Evolutionary conservation across 805 yeast genomes (phyloP).

Genomic region (Yarrowia sp.): DNA sequence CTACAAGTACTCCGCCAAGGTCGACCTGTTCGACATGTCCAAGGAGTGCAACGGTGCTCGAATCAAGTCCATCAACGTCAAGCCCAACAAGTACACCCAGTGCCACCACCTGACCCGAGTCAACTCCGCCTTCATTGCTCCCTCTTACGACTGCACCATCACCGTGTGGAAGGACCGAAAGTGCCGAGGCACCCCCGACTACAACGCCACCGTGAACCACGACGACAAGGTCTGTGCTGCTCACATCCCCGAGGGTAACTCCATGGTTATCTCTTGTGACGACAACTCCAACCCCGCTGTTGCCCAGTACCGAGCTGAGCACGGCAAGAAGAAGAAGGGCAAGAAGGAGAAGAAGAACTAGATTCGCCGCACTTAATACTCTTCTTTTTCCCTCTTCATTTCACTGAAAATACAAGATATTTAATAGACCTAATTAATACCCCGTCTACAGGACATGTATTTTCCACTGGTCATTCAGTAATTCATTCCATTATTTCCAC

Average conservation of each 20-base stretch:
- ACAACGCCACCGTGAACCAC: conserved; percentile 38
- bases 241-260: conserved; percentile 30
- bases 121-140: conserved; percentile 27
- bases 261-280: conserved; percentile 22
- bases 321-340: conserved; percentile 15
- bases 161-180: conserved; percentile 36
- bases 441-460: neutral
- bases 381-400: conserved; percentile 6
- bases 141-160: conserved; percentile 38
- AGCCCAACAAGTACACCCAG: conserved; percentile 38
- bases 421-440: conserved; percentile 36
- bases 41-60: conserved; percentile 37
- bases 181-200: conserved; percentile 36
- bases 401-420: conserved; percentile 22
- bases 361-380: conserved; percentile 3
- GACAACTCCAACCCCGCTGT: conserved; percentile 36
- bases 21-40: conserved; percentile 34
- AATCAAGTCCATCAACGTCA: conserved; percentile 39
- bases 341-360: conserved; percentile 30
- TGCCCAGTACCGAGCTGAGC: conserved; percentile 12
- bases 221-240: conserved; percentile 34
- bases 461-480: conserved; percentile 17
- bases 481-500: neutral
- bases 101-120: conserved; percentile 21
- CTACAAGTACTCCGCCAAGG: conserved; percentile 40